Conservation (phyloP, 768 basidiomycete genomes). For the Trametes gibbosa region DNA sequence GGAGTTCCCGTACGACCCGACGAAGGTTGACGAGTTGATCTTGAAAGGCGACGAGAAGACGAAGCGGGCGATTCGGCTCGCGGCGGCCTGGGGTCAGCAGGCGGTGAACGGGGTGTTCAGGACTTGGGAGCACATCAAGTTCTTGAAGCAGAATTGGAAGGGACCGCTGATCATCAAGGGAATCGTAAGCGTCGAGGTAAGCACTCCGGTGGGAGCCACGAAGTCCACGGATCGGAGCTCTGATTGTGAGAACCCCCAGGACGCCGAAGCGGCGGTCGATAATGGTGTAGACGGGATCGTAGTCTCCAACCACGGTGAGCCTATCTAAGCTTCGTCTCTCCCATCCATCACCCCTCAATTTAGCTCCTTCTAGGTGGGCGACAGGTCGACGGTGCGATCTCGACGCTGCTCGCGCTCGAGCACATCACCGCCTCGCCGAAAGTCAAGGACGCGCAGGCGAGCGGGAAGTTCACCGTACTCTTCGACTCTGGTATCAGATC, state of each 20-base stretch:
- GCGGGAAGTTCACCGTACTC: conserved; percentile 64
- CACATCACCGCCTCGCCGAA: conserved; percentile 61
- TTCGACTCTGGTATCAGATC: conserved; percentile 84
- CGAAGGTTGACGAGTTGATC: conserved; percentile 40
- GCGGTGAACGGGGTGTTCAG: conserved; percentile 59
- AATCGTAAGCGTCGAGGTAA: conserved; percentile 57
- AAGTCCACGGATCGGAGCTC: background rate
- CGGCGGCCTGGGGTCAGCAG: conserved; percentile 62
- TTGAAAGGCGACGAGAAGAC: conserved; percentile 47
- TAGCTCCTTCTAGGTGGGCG: conserved; percentile 50
- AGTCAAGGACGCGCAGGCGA: conserved; percentile 52
- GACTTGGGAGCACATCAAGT: conserved; percentile 69
- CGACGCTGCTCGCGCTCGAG: conserved; percentile 69
- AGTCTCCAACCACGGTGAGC: conserved; percentile 75
- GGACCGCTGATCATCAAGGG: conserved; percentile 78
- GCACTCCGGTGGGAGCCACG: background rate
- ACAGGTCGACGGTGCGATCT: conserved; percentile 76
- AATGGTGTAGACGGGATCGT: conserved; percentile 68
- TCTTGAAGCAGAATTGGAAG: conserved; percentile 72
- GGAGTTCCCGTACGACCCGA: conserved; percentile 59
- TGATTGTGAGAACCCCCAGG: conserved; percentile 33
- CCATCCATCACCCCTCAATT: background rate
- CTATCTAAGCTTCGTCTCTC: no score
- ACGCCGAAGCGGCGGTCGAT: conserved; percentile 69
- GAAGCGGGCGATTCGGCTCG: conserved; percentile 43